Base-by-base conservation (phyloP, 768 basidiomycete genomes). In the Psilocybe azurescens region DNA sequence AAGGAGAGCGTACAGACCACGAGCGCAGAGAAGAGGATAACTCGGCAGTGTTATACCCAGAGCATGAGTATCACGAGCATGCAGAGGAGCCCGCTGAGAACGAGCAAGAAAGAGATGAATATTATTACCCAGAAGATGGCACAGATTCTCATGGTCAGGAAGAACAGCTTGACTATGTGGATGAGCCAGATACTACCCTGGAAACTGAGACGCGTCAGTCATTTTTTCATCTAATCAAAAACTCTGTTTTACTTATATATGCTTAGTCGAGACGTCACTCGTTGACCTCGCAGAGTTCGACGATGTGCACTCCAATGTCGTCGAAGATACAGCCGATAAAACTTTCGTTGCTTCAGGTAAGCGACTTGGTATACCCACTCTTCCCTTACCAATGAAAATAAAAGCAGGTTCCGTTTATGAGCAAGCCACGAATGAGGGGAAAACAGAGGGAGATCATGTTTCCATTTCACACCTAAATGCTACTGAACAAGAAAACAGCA, bases 21-120 rank as follows among this genome's bases (percentile, higher is more conserved):
- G 33, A 7, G 33, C 33, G 33, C 11, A 13, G 14, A 30, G 60
- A 61, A 44, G 60, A 60, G 20, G 14, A 32, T 1, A 49, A 61
- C 14, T 13, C 53, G 18, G 46, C 30, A 29, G 36, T 18, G 32
- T 24, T 24, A 11, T 36, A 36, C 11, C 11, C 33, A 59, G 62
- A 54, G 13, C 33, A 52, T 20, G 29, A 20, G 18, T 41, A 53
- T 51, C n/a, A 32, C 11, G 33, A 36, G 33, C 33, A 36, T 11
- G 33, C 33, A 36, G 33, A 36, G 33, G 56, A 58, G 30, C 14
- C n/a, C 52, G 3, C 30, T 13, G 32, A 18, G n/a, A 16, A 11
- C n/a, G 3, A 32, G 9, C 32, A 33, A 4, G 52, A 9, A 20
- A 18, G 20, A 2, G 52, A 53, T 32, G 50, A 32, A 30, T 51